Conservation (phyloP, 768 basidiomycete genomes). For the Boletus rex-veris region DNA sequence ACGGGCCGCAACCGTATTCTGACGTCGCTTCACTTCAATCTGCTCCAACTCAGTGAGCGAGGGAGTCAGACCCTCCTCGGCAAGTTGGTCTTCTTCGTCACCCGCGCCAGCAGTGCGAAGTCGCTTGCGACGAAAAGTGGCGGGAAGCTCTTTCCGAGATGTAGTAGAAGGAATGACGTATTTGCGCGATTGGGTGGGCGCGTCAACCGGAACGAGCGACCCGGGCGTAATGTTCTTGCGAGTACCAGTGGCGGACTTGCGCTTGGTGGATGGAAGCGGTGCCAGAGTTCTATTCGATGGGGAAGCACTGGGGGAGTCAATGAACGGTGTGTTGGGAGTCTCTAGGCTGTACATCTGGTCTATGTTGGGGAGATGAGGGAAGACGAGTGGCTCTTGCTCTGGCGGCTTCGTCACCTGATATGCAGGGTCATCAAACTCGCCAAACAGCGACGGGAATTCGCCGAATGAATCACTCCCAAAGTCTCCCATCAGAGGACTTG, state of each 20-base stretch:
- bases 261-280: constrained; percentile 18
- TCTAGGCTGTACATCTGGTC: constrained; percentile 42
- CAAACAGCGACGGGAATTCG: constrained; percentile 34
- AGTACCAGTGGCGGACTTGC: constrained; percentile 54
- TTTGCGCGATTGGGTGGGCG: constrained; percentile 76
- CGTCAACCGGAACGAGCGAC: constrained; percentile 63
- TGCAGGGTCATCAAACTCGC: constrained; percentile 12
- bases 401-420: constrained; percentile 17
- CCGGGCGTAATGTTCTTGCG: constrained; percentile 68
- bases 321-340: constrained; percentile 49
- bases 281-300: constrained; percentile 19
- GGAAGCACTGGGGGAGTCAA: constrained; percentile 38
- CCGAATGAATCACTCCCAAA: constrained; percentile 32
- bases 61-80: constrained; percentile 29
- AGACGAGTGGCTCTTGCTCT: constrained; percentile 3
- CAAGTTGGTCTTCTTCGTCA: constrained; percentile 44
- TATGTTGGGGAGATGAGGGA: constrained; percentile 25
- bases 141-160: constrained; percentile 75
- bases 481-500: constrained; percentile 41
- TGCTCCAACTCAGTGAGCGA: constrained; percentile 58
- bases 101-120: constrained; percentile 44
- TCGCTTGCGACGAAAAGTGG: constrained; percentile 66
- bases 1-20: constrained; percentile 85
- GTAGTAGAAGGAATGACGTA: constrained; percentile 72
- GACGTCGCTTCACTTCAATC: constrained; percentile 73